Conservation (phyloP, 352 stramenopile genomes). For the Pythium guiyangense region DNA sequence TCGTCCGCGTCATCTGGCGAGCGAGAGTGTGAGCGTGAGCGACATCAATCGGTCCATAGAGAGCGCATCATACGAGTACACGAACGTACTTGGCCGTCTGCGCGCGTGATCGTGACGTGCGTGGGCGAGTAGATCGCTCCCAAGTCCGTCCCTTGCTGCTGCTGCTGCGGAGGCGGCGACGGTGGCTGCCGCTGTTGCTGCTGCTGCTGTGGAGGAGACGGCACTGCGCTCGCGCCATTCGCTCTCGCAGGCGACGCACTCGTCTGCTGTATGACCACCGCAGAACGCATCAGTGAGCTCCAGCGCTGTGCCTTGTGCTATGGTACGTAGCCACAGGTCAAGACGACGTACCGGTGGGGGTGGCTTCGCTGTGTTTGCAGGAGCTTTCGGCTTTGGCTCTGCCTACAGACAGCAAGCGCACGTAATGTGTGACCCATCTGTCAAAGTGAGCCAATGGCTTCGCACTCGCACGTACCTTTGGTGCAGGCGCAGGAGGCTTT, state of each 20-base stretch:
- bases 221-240: not conserved
- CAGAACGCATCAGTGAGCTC: too few relatives aligned
- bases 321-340: too few relatives aligned
- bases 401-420: too few relatives aligned
- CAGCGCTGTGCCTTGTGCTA: too few relatives aligned
- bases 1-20: constrained; percentile 53
- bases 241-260: constrained; percentile 1
- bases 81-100: constrained; percentile 41
- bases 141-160: constrained; percentile 11
- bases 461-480: constrained; percentile 3
- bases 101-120: constrained; percentile 69
- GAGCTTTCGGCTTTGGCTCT: too few relatives aligned
- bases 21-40: not conserved
- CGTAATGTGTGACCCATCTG: too few relatives aligned
- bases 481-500: not conserved
- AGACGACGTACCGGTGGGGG: too few relatives aligned
- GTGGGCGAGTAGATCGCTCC: constrained; percentile 61
- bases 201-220: not conserved
- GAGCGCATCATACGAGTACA: too few relatives aligned
- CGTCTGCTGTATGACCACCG: not conserved
- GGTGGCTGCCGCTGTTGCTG: not conserved
- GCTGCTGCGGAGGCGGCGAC: not conserved
- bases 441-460: too few relatives aligned
- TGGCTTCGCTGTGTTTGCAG: too few relatives aligned
- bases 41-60: not conserved